Percentiles rank a stretch among this genome's conserved stretches.
Evolutionary conservation across 345 rosid species (phyloP).

Genomic region (Lumnitzera racemosa): DNA sequence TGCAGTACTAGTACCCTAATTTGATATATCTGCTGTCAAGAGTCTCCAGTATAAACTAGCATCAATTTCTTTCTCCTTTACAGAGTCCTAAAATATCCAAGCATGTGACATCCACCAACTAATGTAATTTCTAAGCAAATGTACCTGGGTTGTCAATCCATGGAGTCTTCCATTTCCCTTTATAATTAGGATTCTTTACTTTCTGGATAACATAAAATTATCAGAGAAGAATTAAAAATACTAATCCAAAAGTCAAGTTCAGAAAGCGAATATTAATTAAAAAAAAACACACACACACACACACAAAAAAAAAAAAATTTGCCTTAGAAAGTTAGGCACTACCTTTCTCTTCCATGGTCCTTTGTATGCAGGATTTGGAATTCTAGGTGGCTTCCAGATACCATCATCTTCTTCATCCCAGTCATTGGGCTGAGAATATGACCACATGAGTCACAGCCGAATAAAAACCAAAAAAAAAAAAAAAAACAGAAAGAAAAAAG

Average conservation of each 20-base stretch:
- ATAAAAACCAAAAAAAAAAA: constrained; percentile 3
- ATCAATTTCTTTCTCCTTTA: too few species aligned
- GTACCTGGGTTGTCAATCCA: constrained; percentile 92
- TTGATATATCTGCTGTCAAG: not conserved
- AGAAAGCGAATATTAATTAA: too few species aligned
- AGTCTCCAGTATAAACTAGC: not conserved
- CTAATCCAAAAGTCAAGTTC: too few species aligned
- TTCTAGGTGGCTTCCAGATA: constrained; percentile 56
- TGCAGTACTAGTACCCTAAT: too few species aligned
- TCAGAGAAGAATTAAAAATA: too few species aligned
- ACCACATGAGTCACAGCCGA: not conserved
- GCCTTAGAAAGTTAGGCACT: constrained; percentile 2
- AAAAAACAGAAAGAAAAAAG: not conserved
- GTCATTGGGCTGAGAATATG: constrained; percentile 43
- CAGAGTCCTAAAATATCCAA: not conserved
- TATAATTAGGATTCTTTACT: constrained; percentile 88
- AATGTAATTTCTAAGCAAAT: not conserved
- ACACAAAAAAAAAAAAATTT: not conserved
- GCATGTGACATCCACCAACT: not conserved
- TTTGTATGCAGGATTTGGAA: constrained; percentile 64
- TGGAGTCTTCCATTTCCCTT: constrained; percentile 89
- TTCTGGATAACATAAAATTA: constrained; percentile 29
- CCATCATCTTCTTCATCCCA: constrained; percentile 82
- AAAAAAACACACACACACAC: too few species aligned
- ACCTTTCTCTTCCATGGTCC: constrained; percentile 85